Evolutionary conservation across 2,329 filamentous ascomycete genomes (phyloP).

Genomic region (Fusarium verticillioides): DNA sequence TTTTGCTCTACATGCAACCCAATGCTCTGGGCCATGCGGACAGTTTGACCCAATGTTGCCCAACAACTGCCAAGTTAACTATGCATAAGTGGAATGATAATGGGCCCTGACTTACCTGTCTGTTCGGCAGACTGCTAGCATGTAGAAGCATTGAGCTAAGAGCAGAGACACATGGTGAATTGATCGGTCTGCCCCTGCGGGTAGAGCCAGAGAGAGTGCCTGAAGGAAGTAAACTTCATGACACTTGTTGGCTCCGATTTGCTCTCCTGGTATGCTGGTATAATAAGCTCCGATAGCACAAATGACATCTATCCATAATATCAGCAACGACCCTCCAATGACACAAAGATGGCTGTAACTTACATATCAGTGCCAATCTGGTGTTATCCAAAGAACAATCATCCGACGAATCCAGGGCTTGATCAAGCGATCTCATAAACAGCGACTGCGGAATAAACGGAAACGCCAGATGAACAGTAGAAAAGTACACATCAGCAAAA

Average conservation of each 20-base stretch:
- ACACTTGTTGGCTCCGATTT: not conserved
- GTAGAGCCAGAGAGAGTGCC: not conserved
- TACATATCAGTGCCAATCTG: not conserved
- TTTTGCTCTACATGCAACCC: not conserved
- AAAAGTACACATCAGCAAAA: not conserved
- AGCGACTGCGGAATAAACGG: not conserved
- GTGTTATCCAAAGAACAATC: not conserved
- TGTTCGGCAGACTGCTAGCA: not conserved
- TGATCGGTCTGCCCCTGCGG: not conserved
- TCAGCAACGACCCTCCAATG: not conserved
- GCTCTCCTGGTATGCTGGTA: not conserved
- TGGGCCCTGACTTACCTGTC: not conserved
- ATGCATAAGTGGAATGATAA: accelerated
- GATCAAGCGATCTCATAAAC: not conserved
- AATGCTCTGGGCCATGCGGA: not conserved
- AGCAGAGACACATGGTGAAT: not conserved
- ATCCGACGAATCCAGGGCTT: not conserved
- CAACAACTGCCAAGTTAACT: not conserved
- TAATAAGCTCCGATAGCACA: not conserved
- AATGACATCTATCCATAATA: not conserved
- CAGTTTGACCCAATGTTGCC: not conserved
- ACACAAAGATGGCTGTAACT: not conserved
- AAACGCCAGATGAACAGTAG: not conserved
- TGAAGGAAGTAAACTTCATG: not conserved
- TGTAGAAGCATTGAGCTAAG: not conserved